Evolutionary conservation across 2,329 filamentous ascomycete genomes (phyloP).

Genomic region (Penicillium sp.): DNA sequence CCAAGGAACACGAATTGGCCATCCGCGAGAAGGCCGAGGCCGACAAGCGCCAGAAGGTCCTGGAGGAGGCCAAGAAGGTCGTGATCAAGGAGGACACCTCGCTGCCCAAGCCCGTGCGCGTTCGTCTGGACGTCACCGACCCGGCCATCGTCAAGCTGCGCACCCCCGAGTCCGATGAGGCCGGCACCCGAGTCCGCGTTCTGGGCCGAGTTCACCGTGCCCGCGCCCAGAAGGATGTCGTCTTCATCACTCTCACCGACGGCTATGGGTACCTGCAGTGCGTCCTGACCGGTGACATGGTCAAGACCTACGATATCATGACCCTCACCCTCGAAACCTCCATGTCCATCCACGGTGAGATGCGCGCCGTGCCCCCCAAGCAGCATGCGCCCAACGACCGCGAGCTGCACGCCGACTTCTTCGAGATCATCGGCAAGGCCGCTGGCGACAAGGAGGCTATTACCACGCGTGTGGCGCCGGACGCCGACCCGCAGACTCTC

Average conservation of each 20-base stretch:
- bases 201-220: conserved; percentile 74
- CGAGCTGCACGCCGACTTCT: conserved; percentile 86
- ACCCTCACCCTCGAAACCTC: conserved; percentile 82
- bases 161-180: conserved; percentile 48
- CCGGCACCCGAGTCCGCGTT: conserved; percentile 67
- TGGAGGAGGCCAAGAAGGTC: conserved; percentile 77
- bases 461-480: conserved; percentile 66
- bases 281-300: conserved; percentile 68
- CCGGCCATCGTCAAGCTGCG: conserved; percentile 50
- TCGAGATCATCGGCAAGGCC: conserved; percentile 66
- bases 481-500: conserved; percentile 62
- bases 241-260: conserved; percentile 78
- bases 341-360: conserved; percentile 71
- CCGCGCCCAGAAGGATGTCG: conserved; percentile 70
- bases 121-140: conserved; percentile 66
- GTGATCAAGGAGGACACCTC: conserved; percentile 60
- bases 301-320: conserved; percentile 84
- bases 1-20: conserved; percentile 64
- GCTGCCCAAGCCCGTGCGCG: conserved; percentile 64
- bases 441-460: conserved; percentile 84
- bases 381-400: conserved; percentile 72
- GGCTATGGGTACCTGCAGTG: conserved; percentile 81
- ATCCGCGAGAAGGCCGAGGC: conserved; percentile 65
- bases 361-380: conserved; percentile 69
- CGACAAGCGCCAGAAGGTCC: conserved; percentile 58